These are phyloP conservation scores for Multifurca ochricompacta DNA, from an alignment of 768 basidiomycete genomes.

Conservation along the genomic window DNA sequence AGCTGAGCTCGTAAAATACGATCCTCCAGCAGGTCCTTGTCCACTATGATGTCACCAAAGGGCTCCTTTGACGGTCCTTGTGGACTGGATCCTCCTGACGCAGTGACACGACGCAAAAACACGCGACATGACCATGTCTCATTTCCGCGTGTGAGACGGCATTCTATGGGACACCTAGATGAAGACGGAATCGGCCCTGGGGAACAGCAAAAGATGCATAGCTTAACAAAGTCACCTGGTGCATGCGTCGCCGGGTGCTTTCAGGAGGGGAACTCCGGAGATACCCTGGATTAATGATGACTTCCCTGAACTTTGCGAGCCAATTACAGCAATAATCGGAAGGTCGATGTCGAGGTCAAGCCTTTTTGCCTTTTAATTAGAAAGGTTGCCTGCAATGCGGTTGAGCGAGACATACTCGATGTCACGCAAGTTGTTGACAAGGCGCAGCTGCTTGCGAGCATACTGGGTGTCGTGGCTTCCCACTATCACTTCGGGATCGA, in stretches of 20 bases:
- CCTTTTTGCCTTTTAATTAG: neutral
- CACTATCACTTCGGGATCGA: neutral
- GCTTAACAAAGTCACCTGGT: conserved; percentile 22
- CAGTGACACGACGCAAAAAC: neutral
- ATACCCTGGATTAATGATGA: conserved; percentile 29
- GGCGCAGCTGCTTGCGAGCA: neutral
- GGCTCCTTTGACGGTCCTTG: neutral
- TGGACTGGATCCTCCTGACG: neutral
- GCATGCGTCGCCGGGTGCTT: conserved; percentile 24
- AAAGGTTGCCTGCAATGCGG: neutral
- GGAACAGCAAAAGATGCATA: neutral
- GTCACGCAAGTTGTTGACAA: conserved; percentile 1
- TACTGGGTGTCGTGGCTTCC: neutral
- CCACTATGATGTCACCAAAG: conserved; percentile 3
- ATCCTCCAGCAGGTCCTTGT: neutral
- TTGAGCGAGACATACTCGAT: conserved; percentile 1
- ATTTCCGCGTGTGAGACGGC: conserved; percentile 2
- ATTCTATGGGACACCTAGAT: conserved; percentile 18
- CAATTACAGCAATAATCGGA: conserved; percentile 27
- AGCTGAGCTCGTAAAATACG: conserved; percentile 8
- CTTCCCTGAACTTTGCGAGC: conserved; percentile 29
- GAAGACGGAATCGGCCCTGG: neutral
- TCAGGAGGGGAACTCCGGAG: conserved; percentile 24
- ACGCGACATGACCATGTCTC: conserved; percentile 12
- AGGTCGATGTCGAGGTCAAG: conserved; percentile 23